A percentile compares a stretch with the other conserved stretches of the same genome.
Conservation (phyloP, 2,329 filamentous ascomycete species). For the Proliferodiscus dingleyae region DNA sequence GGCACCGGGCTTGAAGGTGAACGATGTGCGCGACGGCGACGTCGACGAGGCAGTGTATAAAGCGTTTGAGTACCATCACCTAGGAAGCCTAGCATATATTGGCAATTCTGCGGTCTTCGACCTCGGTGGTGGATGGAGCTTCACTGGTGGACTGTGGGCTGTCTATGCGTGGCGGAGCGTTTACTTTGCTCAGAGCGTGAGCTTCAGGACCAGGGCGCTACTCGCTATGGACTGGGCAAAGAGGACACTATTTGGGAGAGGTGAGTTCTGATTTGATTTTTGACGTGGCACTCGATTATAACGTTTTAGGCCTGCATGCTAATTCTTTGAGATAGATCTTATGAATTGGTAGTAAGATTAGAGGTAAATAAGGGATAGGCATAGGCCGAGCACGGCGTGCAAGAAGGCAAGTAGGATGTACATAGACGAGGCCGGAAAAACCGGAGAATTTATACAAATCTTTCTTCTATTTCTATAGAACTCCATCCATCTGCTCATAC, state of each 20-base stretch:
- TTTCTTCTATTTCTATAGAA: too few species aligned
- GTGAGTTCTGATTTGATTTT: too few species aligned
- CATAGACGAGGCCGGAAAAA: too few species aligned
- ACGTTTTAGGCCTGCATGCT: too few species aligned
- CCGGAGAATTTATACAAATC: too few species aligned
- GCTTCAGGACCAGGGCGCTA: constrained; percentile 78
- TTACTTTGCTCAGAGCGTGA: constrained; percentile 97
- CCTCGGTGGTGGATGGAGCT: constrained; percentile 68
- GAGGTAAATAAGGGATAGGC: too few species aligned
- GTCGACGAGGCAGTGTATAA: constrained; percentile 89
- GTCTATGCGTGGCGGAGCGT: constrained; percentile 95
- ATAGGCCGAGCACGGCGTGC: not conserved
- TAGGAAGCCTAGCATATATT: constrained; percentile 89
- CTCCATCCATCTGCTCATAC: too few species aligned
- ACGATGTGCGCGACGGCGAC: constrained; percentile 83
- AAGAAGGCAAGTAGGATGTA: too few species aligned
- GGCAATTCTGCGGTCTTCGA: constrained; percentile 97
- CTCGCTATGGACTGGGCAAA: constrained; percentile 99
- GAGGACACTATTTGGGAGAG: constrained; percentile 88
- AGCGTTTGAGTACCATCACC: constrained; percentile 88
- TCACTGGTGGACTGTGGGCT: constrained; percentile 80
- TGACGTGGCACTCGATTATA: not conserved
- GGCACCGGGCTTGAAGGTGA: constrained; percentile 68
- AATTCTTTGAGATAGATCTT: constrained; percentile 13
- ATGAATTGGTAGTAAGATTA: constrained; percentile 12